phyloP scores from a whole-genome alignment of 1,139 yeast genomes.

The Candida sp. region DNA sequence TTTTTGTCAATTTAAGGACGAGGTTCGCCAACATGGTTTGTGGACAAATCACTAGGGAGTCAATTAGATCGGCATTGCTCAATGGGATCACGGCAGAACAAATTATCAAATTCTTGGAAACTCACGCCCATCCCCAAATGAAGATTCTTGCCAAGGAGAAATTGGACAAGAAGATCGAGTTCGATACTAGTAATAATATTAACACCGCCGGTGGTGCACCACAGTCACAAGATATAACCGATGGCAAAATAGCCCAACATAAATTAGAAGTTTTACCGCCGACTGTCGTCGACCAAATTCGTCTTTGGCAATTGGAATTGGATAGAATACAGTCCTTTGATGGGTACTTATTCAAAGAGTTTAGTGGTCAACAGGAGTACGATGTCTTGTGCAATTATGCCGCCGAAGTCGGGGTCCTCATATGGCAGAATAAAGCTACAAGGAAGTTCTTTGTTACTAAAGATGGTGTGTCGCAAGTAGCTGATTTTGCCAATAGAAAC shows the following conservation, averaged over 20 bases:
- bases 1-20: conserved; percentile 81
- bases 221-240: conserved; percentile 19
- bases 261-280: conserved; percentile 78
- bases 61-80: conserved; percentile 75
- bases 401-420: conserved; percentile 81
- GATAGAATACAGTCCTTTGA: conserved; percentile 88
- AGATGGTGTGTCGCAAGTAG: conserved; percentile 86
- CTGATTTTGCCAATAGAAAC: conserved; percentile 78
- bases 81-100: conserved; percentile 97
- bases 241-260: conserved; percentile 33
- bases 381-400: conserved; percentile 75
- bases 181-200: conserved; percentile 55
- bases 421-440: conserved; percentile 77
- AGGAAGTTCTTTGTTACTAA: conserved; percentile 76
- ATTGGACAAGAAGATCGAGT: conserved; percentile 63
- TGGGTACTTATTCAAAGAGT: conserved; percentile 88
- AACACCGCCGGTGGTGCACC: conserved; percentile 48
- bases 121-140: conserved; percentile 97
- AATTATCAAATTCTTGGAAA: conserved; percentile 80
- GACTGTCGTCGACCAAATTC: conserved; percentile 92
- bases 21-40: conserved; percentile 91
- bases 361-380: conserved; percentile 73
- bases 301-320: conserved; percentile 92
- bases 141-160: conserved; percentile 64
- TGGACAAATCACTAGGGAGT: conserved; percentile 91